phyloP scores from a whole-genome alignment of 2,329 filamentous ascomycete genomes.

The Neopestalotiopsis sp. region DNA sequence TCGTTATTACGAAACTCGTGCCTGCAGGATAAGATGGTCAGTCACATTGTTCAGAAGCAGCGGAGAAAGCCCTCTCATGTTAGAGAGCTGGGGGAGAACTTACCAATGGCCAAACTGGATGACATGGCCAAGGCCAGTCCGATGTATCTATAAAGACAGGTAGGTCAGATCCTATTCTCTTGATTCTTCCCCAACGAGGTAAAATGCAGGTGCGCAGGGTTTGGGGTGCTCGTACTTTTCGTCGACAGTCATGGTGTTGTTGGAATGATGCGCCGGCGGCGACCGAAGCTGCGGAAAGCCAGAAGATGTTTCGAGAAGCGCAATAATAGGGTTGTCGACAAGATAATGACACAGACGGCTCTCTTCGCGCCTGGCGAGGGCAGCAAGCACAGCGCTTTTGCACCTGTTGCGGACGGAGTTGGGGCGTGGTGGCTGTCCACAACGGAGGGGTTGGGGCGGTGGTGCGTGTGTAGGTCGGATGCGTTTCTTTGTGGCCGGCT shows the following conservation, averaged over 20 bases:
- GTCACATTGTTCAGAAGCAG: conserved; percentile 19
- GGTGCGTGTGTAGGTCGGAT: neutral
- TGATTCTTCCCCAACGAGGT: neutral
- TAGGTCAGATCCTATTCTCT: conserved; percentile 35
- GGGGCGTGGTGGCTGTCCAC: neutral
- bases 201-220: neutral
- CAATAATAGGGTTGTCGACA: neutral
- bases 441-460: neutral
- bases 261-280: conserved; percentile 7
- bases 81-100: conserved; percentile 32
- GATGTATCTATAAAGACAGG: conserved; percentile 65
- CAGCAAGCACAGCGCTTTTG: conserved; percentile 2
- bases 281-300: neutral
- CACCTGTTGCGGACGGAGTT: neutral
- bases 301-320: neutral
- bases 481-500: conserved; percentile 1
- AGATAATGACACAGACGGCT: neutral
- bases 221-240: conserved; percentile 12
- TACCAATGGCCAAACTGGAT: conserved; percentile 79
- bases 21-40: conserved; percentile 54
- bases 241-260: conserved; percentile 10
- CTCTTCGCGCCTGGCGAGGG: conserved; percentile 18
- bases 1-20: conserved; percentile 98
- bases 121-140: conserved; percentile 77
- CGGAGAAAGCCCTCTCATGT: conserved; percentile 20